Conservation (phyloP, 345 rosid genomes). For the Garcia nutans region DNA sequence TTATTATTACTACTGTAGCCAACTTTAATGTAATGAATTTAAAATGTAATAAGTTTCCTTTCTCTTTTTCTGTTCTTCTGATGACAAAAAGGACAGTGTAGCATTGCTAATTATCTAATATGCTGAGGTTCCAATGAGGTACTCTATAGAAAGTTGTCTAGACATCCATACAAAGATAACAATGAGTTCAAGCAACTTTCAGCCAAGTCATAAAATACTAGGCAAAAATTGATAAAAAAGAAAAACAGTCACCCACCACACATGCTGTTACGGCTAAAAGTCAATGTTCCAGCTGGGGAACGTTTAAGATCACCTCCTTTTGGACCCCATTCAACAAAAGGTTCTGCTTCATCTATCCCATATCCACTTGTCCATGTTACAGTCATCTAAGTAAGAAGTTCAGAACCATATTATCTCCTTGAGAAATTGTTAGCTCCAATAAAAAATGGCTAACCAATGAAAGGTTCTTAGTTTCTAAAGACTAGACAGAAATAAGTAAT, state of each 20-base stretch:
- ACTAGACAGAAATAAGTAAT: too few relatives aligned
- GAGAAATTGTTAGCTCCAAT: constrained; percentile 12
- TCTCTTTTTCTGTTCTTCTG: not conserved
- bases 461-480: not conserved
- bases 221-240: not conserved
- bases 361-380: constrained; percentile 85
- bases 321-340: constrained; percentile 65
- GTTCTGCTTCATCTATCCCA: constrained; percentile 49
- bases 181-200: not conserved
- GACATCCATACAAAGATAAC: not conserved
- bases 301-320: constrained; percentile 40
- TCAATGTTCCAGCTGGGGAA: constrained; percentile 62
- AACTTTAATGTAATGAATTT: too few relatives aligned
- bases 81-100: not conserved
- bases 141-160: too few relatives aligned
- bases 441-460: not conserved
- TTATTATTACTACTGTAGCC: not conserved
- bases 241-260: constrained; percentile 45
- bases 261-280: constrained; percentile 48
- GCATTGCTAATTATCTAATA: too few relatives aligned
- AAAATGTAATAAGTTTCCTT: not conserved
- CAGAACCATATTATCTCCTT: not conserved
- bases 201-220: not conserved
- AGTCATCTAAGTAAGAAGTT: constrained; percentile 52
- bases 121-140: too few relatives aligned